These are phyloP conservation scores for Tripterygium wilfordii DNA, from an alignment of 177 flowering plant species.

Conservation along the genomic window DNA sequence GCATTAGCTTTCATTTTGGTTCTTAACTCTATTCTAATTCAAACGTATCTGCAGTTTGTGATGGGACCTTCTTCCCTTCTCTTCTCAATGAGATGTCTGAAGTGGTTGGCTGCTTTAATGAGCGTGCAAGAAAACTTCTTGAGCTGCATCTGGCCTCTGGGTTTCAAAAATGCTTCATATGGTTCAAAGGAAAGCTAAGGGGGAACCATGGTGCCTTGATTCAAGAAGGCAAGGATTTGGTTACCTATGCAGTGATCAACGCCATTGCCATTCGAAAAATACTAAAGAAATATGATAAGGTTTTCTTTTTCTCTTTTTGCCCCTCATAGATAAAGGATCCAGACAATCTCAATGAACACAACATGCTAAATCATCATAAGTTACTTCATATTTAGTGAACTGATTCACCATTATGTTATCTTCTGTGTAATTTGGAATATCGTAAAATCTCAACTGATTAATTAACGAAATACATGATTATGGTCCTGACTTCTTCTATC, in stretches of 20 bases:
- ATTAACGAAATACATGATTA: too few species aligned
- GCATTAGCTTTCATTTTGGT: background rate
- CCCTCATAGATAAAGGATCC: too few species aligned
- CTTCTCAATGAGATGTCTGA: constrained; percentile 82
- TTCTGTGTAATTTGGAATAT: too few species aligned
- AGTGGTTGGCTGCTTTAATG: constrained; percentile 68
- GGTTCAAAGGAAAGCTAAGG: constrained; percentile 53
- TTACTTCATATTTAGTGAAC: too few species aligned
- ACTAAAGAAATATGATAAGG: constrained; percentile 94
- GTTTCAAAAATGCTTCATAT: constrained; percentile 52
- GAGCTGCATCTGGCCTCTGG: constrained; percentile 77
- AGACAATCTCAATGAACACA: too few species aligned
- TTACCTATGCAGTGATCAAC: constrained; percentile 73
- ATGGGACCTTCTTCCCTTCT: constrained; percentile 84
- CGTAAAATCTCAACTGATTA: too few species aligned
- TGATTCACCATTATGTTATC: too few species aligned
- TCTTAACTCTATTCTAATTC: background rate
- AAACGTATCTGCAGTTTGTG: constrained; percentile 51
- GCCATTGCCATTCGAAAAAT: constrained; percentile 88
- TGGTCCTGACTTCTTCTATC: too few species aligned
- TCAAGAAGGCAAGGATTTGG: constrained; percentile 81
- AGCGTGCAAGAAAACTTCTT: constrained; percentile 76
- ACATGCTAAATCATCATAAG: too few species aligned
- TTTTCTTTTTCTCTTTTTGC: constrained; percentile 12
- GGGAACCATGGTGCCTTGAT: constrained; percentile 48